These are phyloP conservation scores for Schizosaccharomyces pombe DNA, from an alignment of 805 yeast genomes.

Conservation along the genomic window ASM294v3 CU329670.1:2755001-2755500, in stretches of 20 bases:
- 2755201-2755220: slow-evolving; percentile 74
- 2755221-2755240: slow-evolving; percentile 71
- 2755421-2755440: slow-evolving; percentile 40
- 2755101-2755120: slow-evolving; percentile 14
- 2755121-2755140: no score
- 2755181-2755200: slow-evolving; percentile 38
- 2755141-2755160: neutral
- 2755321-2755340: slow-evolving; percentile 50
- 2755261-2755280: slow-evolving; percentile 50
- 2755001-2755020: slow-evolving; percentile 59
- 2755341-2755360: slow-evolving; percentile 15
- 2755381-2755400: slow-evolving; percentile 47
- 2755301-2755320: slow-evolving; percentile 45
- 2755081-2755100: slow-evolving; percentile 71
- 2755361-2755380: slow-evolving; percentile 6
- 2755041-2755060: slow-evolving; percentile 48
- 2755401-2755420: slow-evolving; percentile 89
- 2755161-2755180: neutral
- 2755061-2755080: slow-evolving; percentile 84
- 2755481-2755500: slow-evolving; percentile 55
- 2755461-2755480: slow-evolving; percentile 61
- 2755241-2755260: slow-evolving; percentile 52
- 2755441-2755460: slow-evolving; percentile 58
- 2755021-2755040: slow-evolving; percentile 61
- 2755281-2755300: slow-evolving; percentile 47